Percentiles rank a stretch among this genome's conserved stretches.
These are phyloP conservation scores for Clonostachys solani DNA, from an alignment of 2,329 filamentous ascomycete genomes.

Conservation along the genomic window DNA sequence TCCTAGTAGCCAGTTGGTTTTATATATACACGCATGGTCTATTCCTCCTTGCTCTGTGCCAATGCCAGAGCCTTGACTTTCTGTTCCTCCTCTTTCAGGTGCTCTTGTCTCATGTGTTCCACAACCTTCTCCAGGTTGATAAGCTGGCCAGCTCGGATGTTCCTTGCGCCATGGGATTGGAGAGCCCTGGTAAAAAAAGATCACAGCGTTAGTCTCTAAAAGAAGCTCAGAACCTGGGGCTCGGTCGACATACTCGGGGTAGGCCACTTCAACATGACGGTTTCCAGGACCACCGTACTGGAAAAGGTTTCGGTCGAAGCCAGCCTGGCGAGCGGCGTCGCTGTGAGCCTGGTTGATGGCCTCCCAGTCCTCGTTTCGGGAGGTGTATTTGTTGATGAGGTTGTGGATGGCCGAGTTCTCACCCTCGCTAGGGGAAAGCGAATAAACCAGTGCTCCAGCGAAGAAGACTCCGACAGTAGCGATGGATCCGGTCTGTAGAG, in stretches of 20 bases:
- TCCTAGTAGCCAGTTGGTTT: conserved; percentile 9
- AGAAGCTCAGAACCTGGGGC: not conserved
- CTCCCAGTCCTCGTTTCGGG: conserved; percentile 44
- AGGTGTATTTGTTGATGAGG: conserved; percentile 41
- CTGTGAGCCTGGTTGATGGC: conserved; percentile 48
- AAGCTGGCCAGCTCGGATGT: conserved; percentile 50
- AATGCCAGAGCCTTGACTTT: conserved; percentile 43
- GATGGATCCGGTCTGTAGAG: conserved; percentile 32
- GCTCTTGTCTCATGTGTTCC: conserved; percentile 51
- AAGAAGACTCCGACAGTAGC: conserved; percentile 39
- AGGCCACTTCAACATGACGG: conserved; percentile 46
- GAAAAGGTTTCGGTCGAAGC: conserved; percentile 53
- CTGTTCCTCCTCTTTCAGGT: conserved; percentile 49
- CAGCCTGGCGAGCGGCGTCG: conserved; percentile 48
- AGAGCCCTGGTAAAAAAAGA: conserved; percentile 33
- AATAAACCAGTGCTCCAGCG: conserved; percentile 38
- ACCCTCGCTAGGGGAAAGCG: conserved; percentile 44
- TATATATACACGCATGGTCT: conserved; percentile 15
- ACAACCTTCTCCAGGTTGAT: conserved; percentile 51
- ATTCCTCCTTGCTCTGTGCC: conserved; percentile 20
- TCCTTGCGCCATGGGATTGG: conserved; percentile 43
- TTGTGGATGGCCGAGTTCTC: conserved; percentile 39
- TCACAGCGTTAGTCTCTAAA: not conserved
- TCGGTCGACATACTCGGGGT: conserved; percentile 48
- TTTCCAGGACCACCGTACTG: conserved; percentile 35